These are phyloP conservation scores for Mrakia blollopis DNA, from an alignment of 768 basidiomycete genomes.

Conservation along the genomic window DNA sequence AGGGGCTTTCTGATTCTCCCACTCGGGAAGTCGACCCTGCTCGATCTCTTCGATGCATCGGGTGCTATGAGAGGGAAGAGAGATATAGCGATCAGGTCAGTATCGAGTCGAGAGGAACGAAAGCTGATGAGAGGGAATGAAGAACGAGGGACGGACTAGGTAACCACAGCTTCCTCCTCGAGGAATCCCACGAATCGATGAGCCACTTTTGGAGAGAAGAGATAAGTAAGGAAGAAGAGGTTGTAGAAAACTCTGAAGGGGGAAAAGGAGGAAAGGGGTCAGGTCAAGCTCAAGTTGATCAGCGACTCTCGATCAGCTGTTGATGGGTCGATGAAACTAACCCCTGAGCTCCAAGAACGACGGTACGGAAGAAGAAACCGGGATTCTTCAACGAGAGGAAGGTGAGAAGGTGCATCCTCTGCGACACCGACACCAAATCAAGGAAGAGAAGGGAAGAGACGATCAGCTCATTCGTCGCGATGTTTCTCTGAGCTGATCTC, in stretches of 20 bases:
- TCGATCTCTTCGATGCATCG: constrained; percentile 74
- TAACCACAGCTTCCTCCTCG: constrained; percentile 91
- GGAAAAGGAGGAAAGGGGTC: background rate
- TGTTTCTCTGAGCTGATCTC: no score
- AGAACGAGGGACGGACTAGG: constrained; percentile 56
- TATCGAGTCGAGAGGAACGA: background rate
- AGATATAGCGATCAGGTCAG: background rate
- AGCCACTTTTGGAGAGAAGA: constrained; percentile 42
- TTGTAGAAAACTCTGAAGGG: constrained; percentile 53
- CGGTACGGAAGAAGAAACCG: constrained; percentile 67
- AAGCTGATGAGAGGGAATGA: background rate
- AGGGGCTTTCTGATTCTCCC: constrained; percentile 55
- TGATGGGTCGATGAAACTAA: no score
- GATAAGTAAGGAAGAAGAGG: constrained; percentile 61
- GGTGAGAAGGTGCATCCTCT: constrained; percentile 94
- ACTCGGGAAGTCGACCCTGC: constrained; percentile 43
- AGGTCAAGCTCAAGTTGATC: no score
- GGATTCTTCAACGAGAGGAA: constrained; percentile 90
- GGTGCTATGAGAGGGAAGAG: constrained; percentile 46
- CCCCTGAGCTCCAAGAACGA: constrained; percentile 87
- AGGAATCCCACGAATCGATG: constrained; percentile 40
- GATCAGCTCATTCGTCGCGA: background rate
- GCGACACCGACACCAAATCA: constrained; percentile 53
- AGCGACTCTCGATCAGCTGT: no score
- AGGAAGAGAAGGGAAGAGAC: background rate